Conservation (phyloP, 1,284 basidiomycete genomes). For the Schizophyllum amplum region DNA sequence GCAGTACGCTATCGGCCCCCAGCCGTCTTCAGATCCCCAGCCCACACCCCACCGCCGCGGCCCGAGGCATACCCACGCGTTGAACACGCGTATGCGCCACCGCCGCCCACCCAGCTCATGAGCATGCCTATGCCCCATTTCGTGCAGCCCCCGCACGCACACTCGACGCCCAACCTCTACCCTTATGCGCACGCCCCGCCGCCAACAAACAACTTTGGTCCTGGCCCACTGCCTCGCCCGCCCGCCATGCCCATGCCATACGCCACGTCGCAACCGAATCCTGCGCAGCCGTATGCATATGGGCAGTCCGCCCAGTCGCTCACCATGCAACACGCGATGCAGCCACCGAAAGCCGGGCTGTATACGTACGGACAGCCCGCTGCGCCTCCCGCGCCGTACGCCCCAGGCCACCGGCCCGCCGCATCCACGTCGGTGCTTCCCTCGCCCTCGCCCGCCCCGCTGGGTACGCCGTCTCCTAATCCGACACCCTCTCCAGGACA, state of each 20-base stretch:
- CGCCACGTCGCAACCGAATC: conserved; percentile 18
- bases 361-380: conserved; percentile 12
- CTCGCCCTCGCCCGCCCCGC: background rate
- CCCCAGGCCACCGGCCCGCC: conserved; percentile 6
- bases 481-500: conserved; percentile 1
- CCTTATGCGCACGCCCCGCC: conserved; percentile 35
- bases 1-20: conserved; percentile 6
- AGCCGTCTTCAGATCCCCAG: conserved; percentile 2
- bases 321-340: conserved; percentile 56
- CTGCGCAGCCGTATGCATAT: conserved; percentile 15
- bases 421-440: conserved; percentile 12
- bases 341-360: conserved; percentile 9
- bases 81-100: background rate
- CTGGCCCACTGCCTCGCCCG: conserved; percentile 26
- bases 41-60: conserved; percentile 3
- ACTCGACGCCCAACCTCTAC: conserved; percentile 13
- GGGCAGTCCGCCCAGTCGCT: conserved; percentile 29
- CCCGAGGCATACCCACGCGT: background rate
- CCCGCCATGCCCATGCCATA: conserved; percentile 22
- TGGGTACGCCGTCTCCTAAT: conserved; percentile 10
- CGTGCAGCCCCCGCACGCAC: conserved; percentile 7
- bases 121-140: conserved; percentile 6
- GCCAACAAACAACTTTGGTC: conserved; percentile 7
- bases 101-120: background rate
- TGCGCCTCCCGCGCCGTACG: conserved; percentile 2